Evolutionary conservation across 257 asterid species (phyloP).

Genomic region (Solanum verrucosum): DNA sequence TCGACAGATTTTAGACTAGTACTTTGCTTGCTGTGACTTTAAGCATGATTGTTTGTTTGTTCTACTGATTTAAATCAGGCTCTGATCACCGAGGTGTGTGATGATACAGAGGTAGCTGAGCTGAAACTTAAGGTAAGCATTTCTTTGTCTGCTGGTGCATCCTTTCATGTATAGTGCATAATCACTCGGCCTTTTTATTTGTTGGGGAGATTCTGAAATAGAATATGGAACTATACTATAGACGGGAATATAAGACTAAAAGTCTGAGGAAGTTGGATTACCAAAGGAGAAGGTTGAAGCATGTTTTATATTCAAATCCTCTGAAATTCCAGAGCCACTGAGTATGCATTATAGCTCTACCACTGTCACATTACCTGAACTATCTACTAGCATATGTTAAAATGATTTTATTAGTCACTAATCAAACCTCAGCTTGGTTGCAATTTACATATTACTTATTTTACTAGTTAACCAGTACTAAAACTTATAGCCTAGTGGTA

Average conservation of each 20-base stretch:
- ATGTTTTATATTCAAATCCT: neutral
- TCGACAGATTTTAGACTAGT: neutral
- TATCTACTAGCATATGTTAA: neutral
- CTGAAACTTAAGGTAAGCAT: slow-evolving; percentile 60
- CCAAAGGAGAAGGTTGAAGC: neutral
- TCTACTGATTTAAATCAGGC: slow-evolving; percentile 26
- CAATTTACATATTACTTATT: neutral
- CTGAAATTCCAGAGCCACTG: neutral
- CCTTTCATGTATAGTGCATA: neutral
- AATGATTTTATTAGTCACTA: neutral
- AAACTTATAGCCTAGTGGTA: neutral
- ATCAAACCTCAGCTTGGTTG: neutral
- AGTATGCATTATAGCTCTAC: neutral
- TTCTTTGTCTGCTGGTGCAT: neutral
- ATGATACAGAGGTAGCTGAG: slow-evolving; percentile 74
- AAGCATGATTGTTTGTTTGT: neutral
- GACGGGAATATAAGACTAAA: neutral
- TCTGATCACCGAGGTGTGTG: slow-evolving; percentile 61
- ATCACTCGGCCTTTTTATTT: neutral
- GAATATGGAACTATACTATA: neutral
- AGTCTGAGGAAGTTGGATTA: neutral
- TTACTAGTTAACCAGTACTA: neutral
- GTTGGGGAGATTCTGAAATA: neutral
- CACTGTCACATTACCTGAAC: neutral
- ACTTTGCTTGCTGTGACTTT: neutral